Evolutionary conservation across 108 stramenopile species (phyloP).

Genomic region (Nitzschia inconspicua): DNA sequence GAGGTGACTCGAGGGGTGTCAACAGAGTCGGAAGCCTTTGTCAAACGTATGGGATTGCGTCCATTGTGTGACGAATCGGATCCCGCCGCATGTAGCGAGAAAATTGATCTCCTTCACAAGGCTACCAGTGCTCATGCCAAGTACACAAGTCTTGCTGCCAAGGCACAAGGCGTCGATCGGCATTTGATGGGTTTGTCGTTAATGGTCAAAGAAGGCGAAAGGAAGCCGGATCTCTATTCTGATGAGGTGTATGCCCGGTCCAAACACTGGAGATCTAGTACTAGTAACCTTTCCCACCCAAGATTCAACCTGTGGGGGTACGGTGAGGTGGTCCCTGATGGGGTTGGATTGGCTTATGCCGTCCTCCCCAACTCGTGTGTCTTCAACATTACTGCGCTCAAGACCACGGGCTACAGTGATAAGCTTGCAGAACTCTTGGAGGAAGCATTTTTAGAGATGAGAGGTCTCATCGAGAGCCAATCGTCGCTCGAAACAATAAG

Average conservation of each 20-base stretch:
- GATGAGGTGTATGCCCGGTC: conserved; percentile 57
- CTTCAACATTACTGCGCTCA: conserved; percentile 77
- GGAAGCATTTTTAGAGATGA: conserved; percentile 84
- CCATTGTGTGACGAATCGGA: conserved; percentile 21
- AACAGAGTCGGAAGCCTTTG: conserved; percentile 43
- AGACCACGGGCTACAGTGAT: conserved; percentile 63
- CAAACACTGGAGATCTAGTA: conserved; percentile 76
- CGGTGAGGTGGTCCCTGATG: conserved; percentile 81
- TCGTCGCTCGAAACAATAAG: conserved; percentile 41
- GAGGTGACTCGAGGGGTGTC: conserved; percentile 69
- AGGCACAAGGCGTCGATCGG: conserved; percentile 77
- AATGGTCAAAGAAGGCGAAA: conserved; percentile 40
- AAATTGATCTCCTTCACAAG: conserved; percentile 48
- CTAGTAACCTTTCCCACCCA: conserved; percentile 76
- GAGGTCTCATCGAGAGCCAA: conserved; percentile 65
- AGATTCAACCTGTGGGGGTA: conserved; percentile 68
- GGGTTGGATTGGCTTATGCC: conserved; percentile 77
- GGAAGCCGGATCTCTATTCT: conserved; percentile 48
- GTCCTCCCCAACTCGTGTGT: conserved; percentile 60
- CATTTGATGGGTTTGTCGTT: conserved; percentile 76
- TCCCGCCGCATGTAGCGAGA: conserved; percentile 25
- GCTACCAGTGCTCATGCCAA: conserved; percentile 59
- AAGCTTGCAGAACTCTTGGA: conserved; percentile 62
- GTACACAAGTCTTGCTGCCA: conserved; percentile 62
- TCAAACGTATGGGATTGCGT: conserved; percentile 51